Evolutionary conservation across 2,329 filamentous ascomycete species (phyloP), one percentile per base, ranked within the genome.

Genomic region (Bertia moriformis): DNA sequence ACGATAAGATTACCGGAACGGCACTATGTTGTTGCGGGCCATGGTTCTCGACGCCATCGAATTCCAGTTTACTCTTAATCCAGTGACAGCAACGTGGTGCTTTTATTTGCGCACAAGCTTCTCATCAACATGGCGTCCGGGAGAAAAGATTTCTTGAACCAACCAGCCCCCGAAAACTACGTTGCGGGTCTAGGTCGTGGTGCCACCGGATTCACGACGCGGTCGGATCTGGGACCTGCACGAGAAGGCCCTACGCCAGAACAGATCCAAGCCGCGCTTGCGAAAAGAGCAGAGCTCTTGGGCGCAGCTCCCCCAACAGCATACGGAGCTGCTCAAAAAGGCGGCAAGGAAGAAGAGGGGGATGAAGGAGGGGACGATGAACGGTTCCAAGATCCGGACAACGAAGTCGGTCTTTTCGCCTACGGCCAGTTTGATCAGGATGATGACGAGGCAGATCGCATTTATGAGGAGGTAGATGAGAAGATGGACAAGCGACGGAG

Each of bases 181-280:
- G 89, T 98, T 46, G 91, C 91, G 46, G 91, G 91, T 73, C 78
- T 98, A 45, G 91, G 91, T 62, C 83, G 93, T 70, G 91, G 91
- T 63, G 93, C 93, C 17, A 98, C 91, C 4, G 91, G 93, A 43
- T 98, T 98, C 65, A 96, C 91, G 14, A 98, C 91, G 30, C 78
- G 93, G 52, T 96, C 89, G 41, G 91, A 98, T 71, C 69, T 98
- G 42, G 91, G 93, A 42, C 91, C 93, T 38, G 89, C 89, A 42
- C 76, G 89, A 51, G 89, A 95, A 65, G 91, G 91, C 14, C 91
- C 91, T 38, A 94, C 84, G 44, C 89, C 95, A 51, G 91, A 98
- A 56, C 89, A 96, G 62, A 95, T 98, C 63, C 95, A 96, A 59
- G 91, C 94, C 59, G 88, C 86, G 44, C 81, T 98, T 49, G 88